Base-by-base conservation (phyloP, 805 yeast species). In the Saturnispora galanensis region DNA sequence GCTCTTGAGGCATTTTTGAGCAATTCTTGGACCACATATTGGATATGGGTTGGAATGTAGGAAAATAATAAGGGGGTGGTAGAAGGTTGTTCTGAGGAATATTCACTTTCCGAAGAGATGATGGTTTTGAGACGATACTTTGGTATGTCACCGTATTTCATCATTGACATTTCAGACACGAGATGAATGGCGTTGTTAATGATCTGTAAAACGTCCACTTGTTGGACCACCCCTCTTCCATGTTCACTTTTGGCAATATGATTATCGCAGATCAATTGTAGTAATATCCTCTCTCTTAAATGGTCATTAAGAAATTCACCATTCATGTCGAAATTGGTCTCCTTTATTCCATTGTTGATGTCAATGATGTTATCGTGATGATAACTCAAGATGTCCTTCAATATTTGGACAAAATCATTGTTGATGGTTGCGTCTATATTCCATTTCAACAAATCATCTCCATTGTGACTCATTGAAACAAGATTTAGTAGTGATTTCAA, bases 11-110 rank as follows among this genome's bases (percentile, higher is more conserved):
- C 76, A 62, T 90, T 90, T 63, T 90, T 90, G 53, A 90, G 70
- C 16, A 90, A 65, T 64, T 90, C 98, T 17, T 85, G 85, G 46
- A 88, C 68, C 40, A 90, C 78, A 57, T 93, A 90, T 58, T 90
- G 96, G 42, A 93, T 62, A 58, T 89, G 96, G 80, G 16, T 93
- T 86, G 37, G 90, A 82, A 60, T 87, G 90, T 0, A 96, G 90
- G 58, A 89, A 77, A 18, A 66, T 64, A 12, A 84, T 67, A 4
- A 54, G 46, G 21, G 47, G 32, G 32, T 17, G 9, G 21, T 15
- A n/a, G 21, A n/a, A 13, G 35, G 15, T 11, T 31, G 36, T 29
- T 44, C 55, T 51, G 59, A 67, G 62, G 65, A 51, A 52, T 62
- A 45, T 43, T 62, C 34, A 46, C 51, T 17, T 57, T 62, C 47